A percentile compares a stretch with the other conserved stretches of the same genome.
Evolutionary conservation across 2,329 filamentous ascomycete species (phyloP).

Genomic region (Herpomyces periplanetae): DNA sequence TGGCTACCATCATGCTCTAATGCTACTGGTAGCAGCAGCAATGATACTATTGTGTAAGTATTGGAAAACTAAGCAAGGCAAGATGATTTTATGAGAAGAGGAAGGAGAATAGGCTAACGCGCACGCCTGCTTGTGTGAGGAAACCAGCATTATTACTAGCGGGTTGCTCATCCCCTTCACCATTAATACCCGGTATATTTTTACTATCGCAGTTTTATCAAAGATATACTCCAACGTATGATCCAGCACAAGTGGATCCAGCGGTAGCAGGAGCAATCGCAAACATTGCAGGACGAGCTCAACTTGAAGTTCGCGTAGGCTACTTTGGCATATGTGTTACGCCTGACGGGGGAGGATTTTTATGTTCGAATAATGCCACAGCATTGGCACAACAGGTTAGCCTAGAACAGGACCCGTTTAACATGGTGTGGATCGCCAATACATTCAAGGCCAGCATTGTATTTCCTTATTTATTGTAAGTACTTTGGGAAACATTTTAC

Average conservation of each 20-base stretch:
- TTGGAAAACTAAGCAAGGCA: background rate
- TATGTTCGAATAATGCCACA: slow-evolving; percentile 91
- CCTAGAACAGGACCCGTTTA: slow-evolving; percentile 73
- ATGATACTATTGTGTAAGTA: slow-evolving; percentile 75
- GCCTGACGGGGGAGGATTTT: slow-evolving; percentile 51
- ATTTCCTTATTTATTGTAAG: slow-evolving; percentile 77
- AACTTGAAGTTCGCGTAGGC: slow-evolving; percentile 59
- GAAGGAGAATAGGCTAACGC: slow-evolving; percentile 1
- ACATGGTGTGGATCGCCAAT: slow-evolving; percentile 77
- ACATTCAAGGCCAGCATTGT: slow-evolving; percentile 97
- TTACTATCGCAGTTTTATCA: slow-evolving; percentile 93
- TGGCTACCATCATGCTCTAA: slow-evolving; percentile 50
- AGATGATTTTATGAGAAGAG: background rate
- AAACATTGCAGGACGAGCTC: slow-evolving; percentile 53
- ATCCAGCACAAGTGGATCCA: slow-evolving; percentile 61
- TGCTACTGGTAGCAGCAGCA: slow-evolving; percentile 72
- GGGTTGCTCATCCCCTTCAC: slow-evolving; percentile 83
- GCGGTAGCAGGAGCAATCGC: slow-evolving; percentile 46
- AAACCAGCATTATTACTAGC: slow-evolving; percentile 44
- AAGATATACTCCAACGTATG: slow-evolving; percentile 37
- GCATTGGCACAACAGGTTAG: slow-evolving; percentile 55
- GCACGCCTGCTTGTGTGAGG: slow-evolving; percentile 1
- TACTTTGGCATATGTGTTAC: slow-evolving; percentile 96
- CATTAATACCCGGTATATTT: slow-evolving; percentile 77
- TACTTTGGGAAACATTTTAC: slow-evolving; percentile 3